phyloP scores from a whole-genome alignment of 129 eudicot species.

The Scalesia atractyloides region DNA sequence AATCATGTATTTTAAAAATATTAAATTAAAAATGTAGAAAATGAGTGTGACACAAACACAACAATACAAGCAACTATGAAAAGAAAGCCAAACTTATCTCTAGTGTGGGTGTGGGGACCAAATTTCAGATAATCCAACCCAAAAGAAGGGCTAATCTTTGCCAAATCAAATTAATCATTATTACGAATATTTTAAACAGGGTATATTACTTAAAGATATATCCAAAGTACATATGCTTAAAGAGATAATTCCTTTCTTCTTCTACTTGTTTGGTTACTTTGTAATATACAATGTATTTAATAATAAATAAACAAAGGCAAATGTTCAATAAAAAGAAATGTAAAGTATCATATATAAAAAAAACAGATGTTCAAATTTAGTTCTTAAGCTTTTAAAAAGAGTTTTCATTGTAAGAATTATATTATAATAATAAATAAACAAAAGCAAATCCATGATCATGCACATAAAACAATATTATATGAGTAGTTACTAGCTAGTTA shows the following conservation, averaged over 20 bases:
- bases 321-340: background rate
- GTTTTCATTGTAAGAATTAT: background rate
- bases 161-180: constrained; percentile 26
- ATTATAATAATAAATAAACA: background rate
- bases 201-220: background rate
- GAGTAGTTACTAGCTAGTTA: too few relatives aligned
- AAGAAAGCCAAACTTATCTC: constrained; percentile 14
- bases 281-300: background rate
- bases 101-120: constrained; percentile 29
- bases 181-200: background rate
- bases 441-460: background rate
- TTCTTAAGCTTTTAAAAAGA: background rate
- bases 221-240: constrained; percentile 3
- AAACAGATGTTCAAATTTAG: background rate
- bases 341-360: background rate
- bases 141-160: constrained; percentile 23
- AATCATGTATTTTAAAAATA: background rate
- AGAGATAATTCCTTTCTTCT: constrained; percentile 12
- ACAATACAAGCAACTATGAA: constrained; percentile 4
- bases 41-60: background rate
- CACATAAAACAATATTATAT: background rate
- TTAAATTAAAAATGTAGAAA: background rate
- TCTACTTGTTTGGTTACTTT: background rate
- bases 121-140: constrained; percentile 20
- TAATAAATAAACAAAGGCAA: too few relatives aligned